These are phyloP conservation scores for Euphorbia tirucalli DNA, from an alignment of 345 rosid species.

Conservation along the genomic window DNA sequence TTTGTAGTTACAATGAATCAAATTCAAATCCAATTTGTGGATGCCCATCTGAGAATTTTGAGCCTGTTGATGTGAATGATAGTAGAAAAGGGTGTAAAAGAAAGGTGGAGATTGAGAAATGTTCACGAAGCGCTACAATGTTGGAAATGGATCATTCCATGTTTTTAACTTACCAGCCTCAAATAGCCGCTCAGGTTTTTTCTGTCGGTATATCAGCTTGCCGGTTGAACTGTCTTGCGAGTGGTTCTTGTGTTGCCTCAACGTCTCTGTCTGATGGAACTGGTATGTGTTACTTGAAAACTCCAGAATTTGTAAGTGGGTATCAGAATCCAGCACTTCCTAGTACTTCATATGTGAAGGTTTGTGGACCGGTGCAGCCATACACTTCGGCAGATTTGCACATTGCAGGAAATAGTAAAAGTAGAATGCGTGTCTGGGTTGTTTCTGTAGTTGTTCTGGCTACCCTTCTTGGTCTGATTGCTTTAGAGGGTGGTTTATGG, in stretches of 20 bases:
- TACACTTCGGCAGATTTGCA: slow-evolving; percentile 22
- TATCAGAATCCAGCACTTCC: slow-evolving; percentile 54
- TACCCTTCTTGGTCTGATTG: slow-evolving; percentile 42
- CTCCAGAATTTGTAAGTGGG: slow-evolving; percentile 45
- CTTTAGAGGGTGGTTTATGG: slow-evolving; percentile 50
- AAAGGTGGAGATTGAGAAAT: slow-evolving; percentile 47
- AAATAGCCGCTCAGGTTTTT: slow-evolving; percentile 38
- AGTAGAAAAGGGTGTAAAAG: slow-evolving; percentile 59
- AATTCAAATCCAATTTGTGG: slow-evolving; percentile 41
- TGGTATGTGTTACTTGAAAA: slow-evolving; percentile 48
- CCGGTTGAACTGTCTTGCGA: slow-evolving; percentile 46
- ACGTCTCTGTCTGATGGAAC: slow-evolving; percentile 60
- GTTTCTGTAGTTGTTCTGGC: slow-evolving; percentile 36
- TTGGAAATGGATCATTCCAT: slow-evolving; percentile 44
- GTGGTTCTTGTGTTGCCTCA: slow-evolving; percentile 50
- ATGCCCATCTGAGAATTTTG: slow-evolving; percentile 68
- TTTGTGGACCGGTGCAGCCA: slow-evolving; percentile 49
- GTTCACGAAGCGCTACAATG: slow-evolving; percentile 50
- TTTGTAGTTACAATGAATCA: slow-evolving; percentile 49
- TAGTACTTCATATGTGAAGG: slow-evolving; percentile 59
- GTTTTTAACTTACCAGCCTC: slow-evolving; percentile 54
- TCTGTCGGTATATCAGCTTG: slow-evolving; percentile 52
- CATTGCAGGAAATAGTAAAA: slow-evolving; percentile 8
- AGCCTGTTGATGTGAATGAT: slow-evolving; percentile 43
- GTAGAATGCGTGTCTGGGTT: slow-evolving; percentile 29